Evolutionary conservation across 495 filamentous ascomycete species (phyloP).

Genomic region (Cairneyella variabilis): DNA sequence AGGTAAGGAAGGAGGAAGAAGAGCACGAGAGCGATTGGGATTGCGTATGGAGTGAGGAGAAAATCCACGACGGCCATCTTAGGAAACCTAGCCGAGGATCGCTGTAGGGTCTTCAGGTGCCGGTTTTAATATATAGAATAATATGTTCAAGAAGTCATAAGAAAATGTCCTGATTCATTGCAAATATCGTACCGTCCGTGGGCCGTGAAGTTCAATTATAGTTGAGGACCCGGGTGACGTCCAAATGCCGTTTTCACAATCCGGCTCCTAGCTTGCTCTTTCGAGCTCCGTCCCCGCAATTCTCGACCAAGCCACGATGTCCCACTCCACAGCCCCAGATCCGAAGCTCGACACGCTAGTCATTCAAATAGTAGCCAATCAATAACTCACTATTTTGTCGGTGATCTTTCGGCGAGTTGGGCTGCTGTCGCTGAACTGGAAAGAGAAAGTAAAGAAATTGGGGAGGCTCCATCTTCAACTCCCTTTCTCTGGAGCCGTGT

Average conservation of each 20-base stretch:
- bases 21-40: conserved; percentile 46
- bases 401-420: conserved; percentile 14
- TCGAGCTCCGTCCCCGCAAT: conserved; percentile 9
- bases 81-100: conserved; percentile 9
- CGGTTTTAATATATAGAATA: background rate
- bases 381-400: conserved; percentile 1
- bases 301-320: background rate
- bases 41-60: conserved; percentile 55
- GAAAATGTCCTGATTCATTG: background rate
- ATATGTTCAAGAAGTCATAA: background rate
- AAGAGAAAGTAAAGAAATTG: background rate
- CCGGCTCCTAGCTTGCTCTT: conserved; percentile 1
- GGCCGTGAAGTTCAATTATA: conserved; percentile 15
- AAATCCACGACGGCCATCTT: conserved; percentile 42
- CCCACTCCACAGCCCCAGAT: conserved; percentile 3
- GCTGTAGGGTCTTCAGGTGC: background rate
- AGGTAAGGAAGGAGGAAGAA: conserved; percentile 73
- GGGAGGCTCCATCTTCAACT: background rate
- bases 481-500: conserved; percentile 10
- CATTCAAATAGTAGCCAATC: conserved; percentile 1
- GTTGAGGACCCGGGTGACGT: background rate
- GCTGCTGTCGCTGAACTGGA: background rate
- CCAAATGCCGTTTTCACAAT: conserved; percentile 14
- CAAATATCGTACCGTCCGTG: background rate
- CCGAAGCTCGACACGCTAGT: background rate